Base-by-base conservation (phyloP, 148 eudicot genomes). In the Gaultheria prostrata region DNA sequence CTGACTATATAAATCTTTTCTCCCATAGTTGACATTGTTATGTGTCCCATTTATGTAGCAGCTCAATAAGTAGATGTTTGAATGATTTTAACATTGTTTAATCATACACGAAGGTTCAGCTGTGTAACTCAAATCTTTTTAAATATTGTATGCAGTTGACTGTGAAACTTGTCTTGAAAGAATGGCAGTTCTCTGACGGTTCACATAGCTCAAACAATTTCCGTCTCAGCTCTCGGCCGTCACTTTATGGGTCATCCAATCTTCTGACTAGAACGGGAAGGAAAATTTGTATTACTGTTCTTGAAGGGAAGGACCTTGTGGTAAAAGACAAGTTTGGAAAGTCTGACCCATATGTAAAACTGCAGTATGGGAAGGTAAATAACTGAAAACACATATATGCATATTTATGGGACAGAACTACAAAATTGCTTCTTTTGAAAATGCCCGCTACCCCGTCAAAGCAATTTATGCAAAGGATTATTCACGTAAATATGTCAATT, bases 141-240 rank as follows among this genome's bases (percentile, higher is more conserved):
- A 75, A 74, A 59, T 79, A 85, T 57, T 20, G 30, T 81, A 79
- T 90, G 88, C 94, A 97, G 99, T 87, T 97, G 90, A 87, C 53
- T 10, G 95, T 97, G 91, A 89, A 86, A 82, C 94, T 97, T 83
- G 88, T 91, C 48, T 77, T 95, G 45, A 95, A 93, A 87, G 99
- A 97, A 83, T 97, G 99, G 99, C 99, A 91, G 83, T 93, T 95
- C 86, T 83, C 98, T 4, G 96, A 93, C 88, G 99, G 98, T 81
- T 91, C 94, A 79, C 90, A 90, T 86, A 93, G 89, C 87, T 50
- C 81, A 39, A 81, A 83, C 78, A 82, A 84, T 78, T 79, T 87
- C 53, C 86, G 71, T 83, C 86, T 86, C 80, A 85, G 88, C 79
- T 84, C 92, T 83, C 95, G 83, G 28, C 91, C 88, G 59, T 89